Conservation (phyloP, 306 rosid genomes). For the Quercus bicolor region DNA sequence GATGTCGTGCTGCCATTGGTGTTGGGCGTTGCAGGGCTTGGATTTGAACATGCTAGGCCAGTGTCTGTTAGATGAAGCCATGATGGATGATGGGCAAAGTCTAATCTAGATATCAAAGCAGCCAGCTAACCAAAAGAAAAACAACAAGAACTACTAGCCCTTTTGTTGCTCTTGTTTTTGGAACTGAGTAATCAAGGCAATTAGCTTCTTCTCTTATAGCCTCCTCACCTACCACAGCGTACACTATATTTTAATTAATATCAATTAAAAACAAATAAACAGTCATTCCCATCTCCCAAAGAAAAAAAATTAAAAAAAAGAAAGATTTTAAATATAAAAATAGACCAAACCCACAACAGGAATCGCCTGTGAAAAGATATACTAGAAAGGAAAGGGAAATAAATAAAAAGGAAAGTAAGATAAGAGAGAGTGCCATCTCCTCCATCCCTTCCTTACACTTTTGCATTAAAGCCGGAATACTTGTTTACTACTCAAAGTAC, state of each 20-base stretch:
- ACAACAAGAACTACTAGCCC: conserved; percentile 22
- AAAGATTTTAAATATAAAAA: conserved; percentile 12
- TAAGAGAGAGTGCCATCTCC: conserved; percentile 29
- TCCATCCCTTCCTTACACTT: conserved; percentile 51
- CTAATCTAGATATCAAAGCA: conserved; percentile 12
- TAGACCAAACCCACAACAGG: conserved; percentile 53
- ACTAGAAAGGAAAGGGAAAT: conserved; percentile 52
- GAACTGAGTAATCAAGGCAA: conserved; percentile 33
- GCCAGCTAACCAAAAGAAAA: conserved; percentile 35
- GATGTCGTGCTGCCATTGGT: conserved; percentile 93
- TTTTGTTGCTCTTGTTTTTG: conserved; percentile 45
- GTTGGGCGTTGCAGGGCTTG: conserved; percentile 85
- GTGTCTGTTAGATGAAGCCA: conserved; percentile 98
- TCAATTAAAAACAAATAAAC: not conserved
- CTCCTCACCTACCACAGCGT: conserved; percentile 51
- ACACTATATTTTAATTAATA: conserved; percentile 11
- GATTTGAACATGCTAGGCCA: conserved; percentile 99
- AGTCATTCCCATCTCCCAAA: conserved; percentile 31
- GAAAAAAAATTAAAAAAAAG: conserved; percentile 1
- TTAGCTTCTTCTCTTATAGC: conserved; percentile 61
- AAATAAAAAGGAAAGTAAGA: conserved; percentile 27
- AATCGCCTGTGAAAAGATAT: conserved; percentile 68
- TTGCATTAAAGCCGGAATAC: conserved; percentile 44
- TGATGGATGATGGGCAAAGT: conserved; percentile 24
- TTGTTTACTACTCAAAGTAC: conserved; percentile 30